These are phyloP conservation scores for Colletotrichum euphorbiae DNA, from an alignment of 2,329 filamentous ascomycete species.

Conservation along the genomic window DNA sequence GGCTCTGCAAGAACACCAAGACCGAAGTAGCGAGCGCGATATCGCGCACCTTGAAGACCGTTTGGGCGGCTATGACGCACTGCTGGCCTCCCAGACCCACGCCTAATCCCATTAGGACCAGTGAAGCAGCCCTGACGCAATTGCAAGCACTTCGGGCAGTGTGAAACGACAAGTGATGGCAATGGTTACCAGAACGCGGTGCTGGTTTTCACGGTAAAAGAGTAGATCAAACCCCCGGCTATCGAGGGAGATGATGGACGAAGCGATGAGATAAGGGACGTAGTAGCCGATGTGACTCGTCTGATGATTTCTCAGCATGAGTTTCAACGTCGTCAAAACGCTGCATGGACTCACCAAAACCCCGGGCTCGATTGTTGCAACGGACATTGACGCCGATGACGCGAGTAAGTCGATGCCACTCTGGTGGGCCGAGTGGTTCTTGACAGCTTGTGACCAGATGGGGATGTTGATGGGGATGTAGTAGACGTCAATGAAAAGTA, in stretches of 20 bases:
- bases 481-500: neutral
- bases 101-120: neutral
- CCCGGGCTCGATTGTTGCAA: neutral
- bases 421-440: neutral
- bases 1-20: constrained; percentile 28
- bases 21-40: constrained; percentile 31
- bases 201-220: constrained; percentile 17
- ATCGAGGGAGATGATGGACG: constrained; percentile 20
- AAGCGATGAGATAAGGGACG: constrained; percentile 37
- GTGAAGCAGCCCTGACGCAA: constrained; percentile 19
- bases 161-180: neutral
- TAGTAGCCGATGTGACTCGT: constrained; percentile 38
- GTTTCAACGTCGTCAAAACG: no score
- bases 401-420: constrained; percentile 53
- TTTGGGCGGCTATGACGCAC: constrained; percentile 32
- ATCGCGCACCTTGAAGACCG: constrained; percentile 30
- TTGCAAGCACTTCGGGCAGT: neutral
- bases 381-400: constrained; percentile 59
- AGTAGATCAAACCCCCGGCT: constrained; percentile 29
- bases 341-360: neutral
- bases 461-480: constrained; percentile 17
- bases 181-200: constrained; percentile 20
- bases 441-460: constrained; percentile 13
- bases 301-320: neutral
- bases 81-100: constrained; percentile 22